These are phyloP conservation scores for Blastobotrys chiropterorum DNA, from an alignment of 805 yeast genomes.

Conservation along the genomic window DNA sequence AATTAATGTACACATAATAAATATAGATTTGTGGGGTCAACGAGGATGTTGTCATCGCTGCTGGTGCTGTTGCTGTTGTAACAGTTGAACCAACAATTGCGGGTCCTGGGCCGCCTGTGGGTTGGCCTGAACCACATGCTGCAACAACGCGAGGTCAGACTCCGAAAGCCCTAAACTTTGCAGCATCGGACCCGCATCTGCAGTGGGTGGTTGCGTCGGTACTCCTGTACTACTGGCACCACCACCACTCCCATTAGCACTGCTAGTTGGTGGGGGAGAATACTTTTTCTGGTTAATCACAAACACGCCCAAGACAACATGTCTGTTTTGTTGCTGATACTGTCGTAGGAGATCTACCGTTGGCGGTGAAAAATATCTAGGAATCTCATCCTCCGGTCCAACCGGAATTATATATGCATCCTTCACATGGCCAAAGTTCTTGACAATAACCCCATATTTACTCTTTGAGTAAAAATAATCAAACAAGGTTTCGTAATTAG, in stretches of 20 bases:
- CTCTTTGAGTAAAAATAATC: conserved; percentile 41
- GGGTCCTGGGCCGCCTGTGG: conserved; percentile 29
- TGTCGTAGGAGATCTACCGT: not conserved
- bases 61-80: conserved; percentile 20
- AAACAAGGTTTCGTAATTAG: conserved; percentile 32
- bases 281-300: conserved; percentile 8
- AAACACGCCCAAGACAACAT: conserved; percentile 14
- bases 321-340: not conserved
- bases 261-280: conserved; percentile 1
- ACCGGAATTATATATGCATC: conserved; percentile 56
- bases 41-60: not conserved
- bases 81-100: conserved; percentile 22
- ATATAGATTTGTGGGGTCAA: not conserved
- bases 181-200: not conserved
- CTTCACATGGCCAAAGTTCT: conserved; percentile 38
- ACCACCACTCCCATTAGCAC: not conserved
- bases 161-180: conserved; percentile 20
- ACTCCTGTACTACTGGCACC: not conserved
- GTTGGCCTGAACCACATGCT: conserved; percentile 18
- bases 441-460: conserved; percentile 56
- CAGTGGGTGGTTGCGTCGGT: not conserved
- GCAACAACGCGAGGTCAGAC: conserved; percentile 20
- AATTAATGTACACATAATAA: not conserved
- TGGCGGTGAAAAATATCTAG: conserved; percentile 17
- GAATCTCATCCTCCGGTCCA: conserved; percentile 19